Conservation (phyloP, 257 asterid species). For the Nicotiana otophora region DNA sequence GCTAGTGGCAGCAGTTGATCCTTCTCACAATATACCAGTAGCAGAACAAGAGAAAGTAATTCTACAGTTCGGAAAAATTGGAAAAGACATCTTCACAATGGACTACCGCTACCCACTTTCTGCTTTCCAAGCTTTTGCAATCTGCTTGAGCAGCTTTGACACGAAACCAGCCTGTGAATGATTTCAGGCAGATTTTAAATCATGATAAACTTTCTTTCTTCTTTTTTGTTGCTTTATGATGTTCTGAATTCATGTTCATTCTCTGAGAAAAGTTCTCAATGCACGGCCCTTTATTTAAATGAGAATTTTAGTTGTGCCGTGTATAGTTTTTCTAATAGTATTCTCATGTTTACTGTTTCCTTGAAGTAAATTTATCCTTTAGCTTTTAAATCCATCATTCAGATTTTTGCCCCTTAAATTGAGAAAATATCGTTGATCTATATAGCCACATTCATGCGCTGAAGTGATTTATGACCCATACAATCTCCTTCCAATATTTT, state of each 20-base stretch:
- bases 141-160: slow-evolving; percentile 96
- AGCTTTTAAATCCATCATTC: neutral
- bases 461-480: neutral
- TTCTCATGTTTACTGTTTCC: neutral
- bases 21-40: slow-evolving; percentile 49
- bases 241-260: neutral
- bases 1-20: slow-evolving; percentile 76
- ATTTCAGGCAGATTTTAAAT: slow-evolving; percentile 23
- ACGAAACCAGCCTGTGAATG: slow-evolving; percentile 94
- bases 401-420: neutral
- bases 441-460: neutral
- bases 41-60: slow-evolving; percentile 79
- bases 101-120: slow-evolving; percentile 85
- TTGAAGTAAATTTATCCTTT: neutral
- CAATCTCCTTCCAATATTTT: neutral
- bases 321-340: slow-evolving; percentile 7
- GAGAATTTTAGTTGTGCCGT: slow-evolving; percentile 20
- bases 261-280: neutral
- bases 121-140: slow-evolving; percentile 94
- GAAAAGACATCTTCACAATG: slow-evolving; percentile 92
- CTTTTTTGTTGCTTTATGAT: slow-evolving; percentile 6
- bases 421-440: neutral
- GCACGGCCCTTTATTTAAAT: slow-evolving; percentile 1
- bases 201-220: slow-evolving; percentile 15
- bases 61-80: slow-evolving; percentile 88